Base-by-base conservation (phyloP, 2,329 filamentous ascomycete genomes). In the Cladophialophora chaetospira region DNA sequence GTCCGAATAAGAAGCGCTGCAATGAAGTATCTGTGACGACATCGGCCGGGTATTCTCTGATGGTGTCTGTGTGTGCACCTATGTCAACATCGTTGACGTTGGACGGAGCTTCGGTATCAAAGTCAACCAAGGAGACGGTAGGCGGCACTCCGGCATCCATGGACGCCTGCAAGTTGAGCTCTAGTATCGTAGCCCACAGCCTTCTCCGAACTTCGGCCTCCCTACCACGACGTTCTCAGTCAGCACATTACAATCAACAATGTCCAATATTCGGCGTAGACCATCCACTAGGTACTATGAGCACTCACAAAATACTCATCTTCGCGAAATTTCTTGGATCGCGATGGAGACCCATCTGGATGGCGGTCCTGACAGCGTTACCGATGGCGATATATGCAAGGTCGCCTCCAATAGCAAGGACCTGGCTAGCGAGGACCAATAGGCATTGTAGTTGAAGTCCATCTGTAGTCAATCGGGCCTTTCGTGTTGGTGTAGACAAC, bases 61-160 rank as follows among this genome's bases (percentile, higher is more conserved):
- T n/a, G n/a, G n/a, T n/a, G n/a, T n/a, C n/a, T n/a, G n/a, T n/a
- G n/a, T n/a, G n/a, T n/a, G n/a, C 65, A 36, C 64, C 46, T 15
- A 69, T 58, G 45, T 68, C 63, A 11, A 65, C 52, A 52, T 76
- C 74, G 35, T 73, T 68, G 56, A 71, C 69, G 51, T 76, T 75
- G 9, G 69, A 68, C 0, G 74, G 73, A 5, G 66, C 53, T 40
- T 69, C 66, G 42, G 53, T 72, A 49, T 70, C 70, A 50, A 67
- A 74, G n/a, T 73, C 70, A 1, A 62, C 61, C 3, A 53, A 33
- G 5, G 67, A 64, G 13, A 73, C 65, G 23, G 65, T 63, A 1
- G 70, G 70, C 1, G 64, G 53, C 61, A 69, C 65, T 0, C 63
- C 70, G 1, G 69, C 65, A 43, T 70, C 69, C 11, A 73, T 47